Conservation (phyloP, 225 moss, liverwort and hornwort genomes). For the Rhytidiadelphus loreus region DNA sequence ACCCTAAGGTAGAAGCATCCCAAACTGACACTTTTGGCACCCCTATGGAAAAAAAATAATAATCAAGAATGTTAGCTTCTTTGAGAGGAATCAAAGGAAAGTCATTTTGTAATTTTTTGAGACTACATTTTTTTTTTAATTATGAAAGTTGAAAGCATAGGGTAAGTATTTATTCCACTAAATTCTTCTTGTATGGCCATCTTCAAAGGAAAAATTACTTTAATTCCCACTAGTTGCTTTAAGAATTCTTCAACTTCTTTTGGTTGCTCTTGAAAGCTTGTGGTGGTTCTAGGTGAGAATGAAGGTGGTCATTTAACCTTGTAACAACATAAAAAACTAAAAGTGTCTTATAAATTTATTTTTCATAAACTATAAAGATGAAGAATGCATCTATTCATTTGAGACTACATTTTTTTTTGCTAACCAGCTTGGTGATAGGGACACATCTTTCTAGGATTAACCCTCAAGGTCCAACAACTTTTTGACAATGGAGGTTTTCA, state of each 20-base stretch:
- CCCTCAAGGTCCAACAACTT: no score
- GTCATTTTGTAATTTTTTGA: fast-evolving
- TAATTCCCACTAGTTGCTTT: not conserved
- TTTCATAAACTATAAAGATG: not conserved
- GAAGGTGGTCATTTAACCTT: not conserved
- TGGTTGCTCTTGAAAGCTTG: not conserved
- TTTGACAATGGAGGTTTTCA: no score
- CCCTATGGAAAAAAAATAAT: fast-evolving
- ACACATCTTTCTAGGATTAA: no score
- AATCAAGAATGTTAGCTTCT: not conserved
- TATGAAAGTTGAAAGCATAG: not conserved
- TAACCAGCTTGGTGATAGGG: no score
- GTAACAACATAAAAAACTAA: fast-evolving
- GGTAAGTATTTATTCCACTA: fast-evolving
- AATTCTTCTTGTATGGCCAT: fast-evolving
- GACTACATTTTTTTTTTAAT: no score
- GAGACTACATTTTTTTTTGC: not conserved
- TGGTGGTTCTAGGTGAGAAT: fast-evolving
- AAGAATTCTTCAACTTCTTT: not conserved
- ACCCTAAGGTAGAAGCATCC: not conserved
- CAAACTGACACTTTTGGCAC: not conserved
- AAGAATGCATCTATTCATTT: not conserved
- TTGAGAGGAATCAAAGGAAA: not conserved
- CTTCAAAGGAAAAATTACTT: fast-evolving
- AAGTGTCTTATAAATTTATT: not conserved